Evolutionary conservation across 257 asterid species (phyloP).

Genomic region (Eustoma russellianum): DNA sequence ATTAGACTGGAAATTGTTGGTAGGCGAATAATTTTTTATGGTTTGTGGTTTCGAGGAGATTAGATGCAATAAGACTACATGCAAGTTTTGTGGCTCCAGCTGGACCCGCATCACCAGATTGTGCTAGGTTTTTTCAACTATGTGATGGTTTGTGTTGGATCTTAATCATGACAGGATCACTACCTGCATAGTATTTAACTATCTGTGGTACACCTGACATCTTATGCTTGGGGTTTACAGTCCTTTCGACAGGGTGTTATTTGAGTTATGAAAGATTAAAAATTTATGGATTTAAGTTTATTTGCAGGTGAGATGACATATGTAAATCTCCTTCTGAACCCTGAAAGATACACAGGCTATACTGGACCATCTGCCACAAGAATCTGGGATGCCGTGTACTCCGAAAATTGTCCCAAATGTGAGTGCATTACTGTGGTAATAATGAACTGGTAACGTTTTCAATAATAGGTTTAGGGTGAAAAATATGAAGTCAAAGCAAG

Average conservation of each 20-base stretch:
- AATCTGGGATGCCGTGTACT: conserved; percentile 76
- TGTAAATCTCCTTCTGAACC: conserved; percentile 33
- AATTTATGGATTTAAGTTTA: not conserved
- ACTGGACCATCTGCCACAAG: conserved; percentile 77
- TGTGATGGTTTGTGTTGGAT: too few relatives aligned
- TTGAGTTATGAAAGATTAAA: not conserved
- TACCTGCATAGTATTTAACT: too few relatives aligned
- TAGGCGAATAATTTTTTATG: too few relatives aligned
- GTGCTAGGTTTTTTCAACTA: too few relatives aligned
- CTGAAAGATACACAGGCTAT: conserved; percentile 77
- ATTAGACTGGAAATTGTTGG: too few relatives aligned
- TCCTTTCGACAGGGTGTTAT: not conserved
- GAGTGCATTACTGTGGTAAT: conserved; percentile 14
- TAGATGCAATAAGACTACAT: too few relatives aligned
- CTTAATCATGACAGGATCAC: not conserved
- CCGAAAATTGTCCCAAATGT: conserved; percentile 80
- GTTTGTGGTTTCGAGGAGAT: too few relatives aligned
- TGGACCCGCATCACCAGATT: too few relatives aligned
- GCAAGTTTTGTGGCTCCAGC: too few relatives aligned
- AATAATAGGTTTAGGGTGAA: too few relatives aligned
- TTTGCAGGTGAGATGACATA: conserved; percentile 70
- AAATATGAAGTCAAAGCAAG: too few relatives aligned
- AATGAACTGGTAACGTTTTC: too few relatives aligned
- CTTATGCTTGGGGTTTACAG: not conserved
- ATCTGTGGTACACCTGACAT: not conserved